Evolutionary conservation across 2,329 filamentous ascomycete species (phyloP).

Genomic region (Microcyclosporella mali): DNA sequence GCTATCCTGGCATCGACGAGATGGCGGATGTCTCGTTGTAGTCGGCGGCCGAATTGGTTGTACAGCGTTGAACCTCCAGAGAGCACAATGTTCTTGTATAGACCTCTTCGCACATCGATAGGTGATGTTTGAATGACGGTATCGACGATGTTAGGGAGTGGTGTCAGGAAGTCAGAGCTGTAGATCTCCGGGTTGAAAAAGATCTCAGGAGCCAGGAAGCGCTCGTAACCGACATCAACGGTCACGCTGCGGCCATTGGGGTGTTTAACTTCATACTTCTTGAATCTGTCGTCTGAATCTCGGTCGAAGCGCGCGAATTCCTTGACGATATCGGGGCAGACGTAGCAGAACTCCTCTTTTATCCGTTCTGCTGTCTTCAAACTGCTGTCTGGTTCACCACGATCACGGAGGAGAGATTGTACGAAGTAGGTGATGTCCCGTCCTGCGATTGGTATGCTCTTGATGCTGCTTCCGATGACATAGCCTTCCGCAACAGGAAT

Average conservation of each 20-base stretch:
- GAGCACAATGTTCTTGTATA: conserved; percentile 99
- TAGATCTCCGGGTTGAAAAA: conserved; percentile 99
- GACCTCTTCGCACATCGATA: conserved; percentile 90
- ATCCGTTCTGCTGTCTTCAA: conserved; percentile 97
- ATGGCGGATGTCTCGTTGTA: conserved; percentile 96
- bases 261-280: conserved; percentile 80
- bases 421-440: conserved; percentile 99
- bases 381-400: conserved; percentile 92
- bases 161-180: conserved; percentile 95
- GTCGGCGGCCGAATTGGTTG: conserved; percentile 92
- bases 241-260: conserved; percentile 76
- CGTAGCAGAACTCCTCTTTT: conserved; percentile 98
- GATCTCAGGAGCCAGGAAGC: conserved; percentile 95
- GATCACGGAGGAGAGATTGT: conserved; percentile 88
- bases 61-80: conserved; percentile 96
- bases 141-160: conserved; percentile 88
- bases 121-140: conserved; percentile 95
- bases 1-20: conserved; percentile 88
- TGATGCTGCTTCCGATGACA: conserved; percentile 97
- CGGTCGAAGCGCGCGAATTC: conserved; percentile 93
- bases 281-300: conserved; percentile 76
- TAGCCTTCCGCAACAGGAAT: conserved; percentile 98
- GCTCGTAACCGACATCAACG: conserved; percentile 95
- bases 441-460: conserved; percentile 95
- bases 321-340: conserved; percentile 97